These are phyloP conservation scores for Fusarium brevicatenulatum DNA, from an alignment of 2,329 filamentous ascomycete genomes.

Conservation along the genomic window DNA sequence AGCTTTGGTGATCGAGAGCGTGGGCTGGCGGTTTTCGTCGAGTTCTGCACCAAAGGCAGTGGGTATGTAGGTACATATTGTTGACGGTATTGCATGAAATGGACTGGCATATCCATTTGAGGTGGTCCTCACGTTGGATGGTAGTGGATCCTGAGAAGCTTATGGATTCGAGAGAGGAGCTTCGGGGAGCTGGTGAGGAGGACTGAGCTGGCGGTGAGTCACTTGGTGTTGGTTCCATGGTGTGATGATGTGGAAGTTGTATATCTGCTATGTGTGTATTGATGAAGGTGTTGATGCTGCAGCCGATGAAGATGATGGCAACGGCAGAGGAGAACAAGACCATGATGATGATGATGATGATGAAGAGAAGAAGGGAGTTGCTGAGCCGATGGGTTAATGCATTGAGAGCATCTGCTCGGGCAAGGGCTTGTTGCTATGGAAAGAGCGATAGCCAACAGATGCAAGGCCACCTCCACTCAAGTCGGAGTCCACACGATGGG, in stretches of 20 bases:
- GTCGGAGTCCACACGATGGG: not conserved
- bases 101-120: not conserved
- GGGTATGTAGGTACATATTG: rapidly evolving
- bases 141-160: not conserved
- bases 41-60: rapidly evolving
- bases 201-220: rapidly evolving
- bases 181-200: not conserved
- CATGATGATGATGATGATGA: not conserved
- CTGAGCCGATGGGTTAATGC: not conserved
- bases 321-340: not conserved
- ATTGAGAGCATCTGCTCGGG: not conserved
- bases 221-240: not conserved
- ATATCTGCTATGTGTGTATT: not conserved
- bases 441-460: not conserved
- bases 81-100: not conserved
- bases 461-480: not conserved
- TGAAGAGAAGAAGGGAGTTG: not conserved
- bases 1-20: rapidly evolving
- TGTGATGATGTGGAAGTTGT: not conserved
- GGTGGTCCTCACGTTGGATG: not conserved
- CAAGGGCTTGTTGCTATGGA: not conserved
- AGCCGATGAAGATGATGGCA: not conserved
- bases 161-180: too few species aligned
- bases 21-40: not conserved
- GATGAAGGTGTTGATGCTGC: not conserved